Base-by-base conservation (phyloP, 108 stramenopile species). In the Thalassiosira profunda region DNA sequence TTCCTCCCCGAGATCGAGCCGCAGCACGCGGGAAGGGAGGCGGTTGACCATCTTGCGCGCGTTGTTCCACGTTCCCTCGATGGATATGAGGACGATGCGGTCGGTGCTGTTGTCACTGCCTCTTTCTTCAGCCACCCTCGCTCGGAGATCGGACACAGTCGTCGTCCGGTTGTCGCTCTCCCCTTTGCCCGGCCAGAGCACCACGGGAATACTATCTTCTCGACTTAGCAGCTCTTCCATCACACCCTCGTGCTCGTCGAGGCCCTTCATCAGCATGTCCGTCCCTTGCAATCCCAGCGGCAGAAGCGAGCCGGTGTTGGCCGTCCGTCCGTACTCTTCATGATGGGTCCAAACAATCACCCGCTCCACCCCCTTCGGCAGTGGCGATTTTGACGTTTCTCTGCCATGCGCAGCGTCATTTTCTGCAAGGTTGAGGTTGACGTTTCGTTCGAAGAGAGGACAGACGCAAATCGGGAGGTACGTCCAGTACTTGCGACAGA, bases 271-370 rank as follows among this genome's bases (percentile, higher is more conserved):
- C 45, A 84, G 53, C 33, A 79, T 37, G 11, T 64, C 35, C 28
- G 70, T 67, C 49, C 53, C 24, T 36, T 64, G 54, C n/a, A 84
- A 58, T 60, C 33, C 46, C 7, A 84, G 55, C 1, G 74, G 72
- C 14, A 84, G 48, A 47, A 84, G 18, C 8, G 71, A 67, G 3
- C 80, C 84, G 11, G 84, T 79, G 52, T 84, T 84, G 11, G 80
- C 68, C 20, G 77, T 66, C 35, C 60, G 61, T 30, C 76, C 80
- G 72, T 73, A 84, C 74, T 84, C 84, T 20, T 66, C 42, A 46
- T 84, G 80, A 53, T 84, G 84, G 2, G 77, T 78, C 84, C 80
- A 84, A 5, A 84, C 43, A 49, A 81, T 34, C 1, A 84, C 57
- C 25, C 68, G 42, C 23, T 60, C 35, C 0, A 81, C 59, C 4